Percentiles rank a stretch among this genome's conserved stretches.
Conservation (phyloP, 1,284 basidiomycete species). For the Puccinia hordei region DNA sequence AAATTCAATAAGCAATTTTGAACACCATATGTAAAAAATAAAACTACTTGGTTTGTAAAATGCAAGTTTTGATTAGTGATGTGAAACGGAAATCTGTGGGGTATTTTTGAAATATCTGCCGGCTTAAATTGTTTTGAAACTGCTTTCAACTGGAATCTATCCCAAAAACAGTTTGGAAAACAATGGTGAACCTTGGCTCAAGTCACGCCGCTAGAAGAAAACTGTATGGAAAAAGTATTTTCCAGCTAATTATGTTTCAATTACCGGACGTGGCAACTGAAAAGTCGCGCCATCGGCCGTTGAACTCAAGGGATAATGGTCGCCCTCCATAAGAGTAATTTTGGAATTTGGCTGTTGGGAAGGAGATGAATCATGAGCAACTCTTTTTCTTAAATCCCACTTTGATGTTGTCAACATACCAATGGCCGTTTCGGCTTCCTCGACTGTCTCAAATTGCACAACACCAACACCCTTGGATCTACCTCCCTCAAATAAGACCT, state of each 20-base stretch:
- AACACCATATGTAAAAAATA: too few species aligned
- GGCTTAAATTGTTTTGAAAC: background rate
- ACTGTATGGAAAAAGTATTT: background rate
- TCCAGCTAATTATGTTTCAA: background rate
- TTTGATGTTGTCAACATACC: constrained; percentile 55
- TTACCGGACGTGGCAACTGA: constrained; percentile 2
- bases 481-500: constrained; percentile 82
- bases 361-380: constrained; percentile 61
- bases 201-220: background rate
- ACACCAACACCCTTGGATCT: constrained; percentile 91
- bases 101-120: background rate
- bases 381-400: background rate
- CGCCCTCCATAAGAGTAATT: constrained; percentile 56
- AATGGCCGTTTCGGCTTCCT: constrained; percentile 90
- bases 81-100: too few species aligned
- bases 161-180: background rate
- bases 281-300: constrained; percentile 52
- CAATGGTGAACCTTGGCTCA: background rate
- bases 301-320: constrained; percentile 52
- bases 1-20: too few species aligned
- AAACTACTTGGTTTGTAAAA: too few species aligned
- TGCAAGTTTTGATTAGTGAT: too few species aligned
- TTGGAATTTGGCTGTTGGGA: constrained; percentile 54
- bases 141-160: background rate
- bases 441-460: constrained; percentile 85